A percentile compares a stretch with the other conserved stretches of the same genome.
These are phyloP conservation scores for Ascochyta viciae-villosae DNA, from an alignment of 2,329 filamentous ascomycete species.

Conservation along the genomic window DNA sequence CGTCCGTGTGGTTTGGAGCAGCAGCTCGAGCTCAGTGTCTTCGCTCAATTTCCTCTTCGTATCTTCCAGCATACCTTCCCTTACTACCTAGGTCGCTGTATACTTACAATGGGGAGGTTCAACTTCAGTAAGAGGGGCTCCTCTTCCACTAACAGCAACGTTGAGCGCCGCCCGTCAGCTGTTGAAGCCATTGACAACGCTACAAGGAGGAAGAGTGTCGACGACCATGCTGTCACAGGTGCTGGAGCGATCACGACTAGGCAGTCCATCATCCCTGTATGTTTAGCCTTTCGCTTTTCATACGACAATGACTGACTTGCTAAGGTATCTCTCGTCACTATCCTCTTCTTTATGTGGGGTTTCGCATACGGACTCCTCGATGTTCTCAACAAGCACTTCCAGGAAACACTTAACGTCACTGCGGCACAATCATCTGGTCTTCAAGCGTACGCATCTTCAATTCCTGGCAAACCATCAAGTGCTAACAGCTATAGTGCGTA, in stretches of 20 bases:
- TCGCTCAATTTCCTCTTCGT: not conserved
- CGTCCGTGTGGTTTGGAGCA: not conserved
- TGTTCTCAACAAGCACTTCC: slow-evolving; percentile 75
- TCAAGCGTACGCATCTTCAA: slow-evolving; percentile 66
- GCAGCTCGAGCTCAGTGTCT: slow-evolving; percentile 18
- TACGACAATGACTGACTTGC: not conserved
- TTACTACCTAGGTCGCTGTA: too few relatives aligned
- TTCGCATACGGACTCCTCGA: slow-evolving; percentile 87
- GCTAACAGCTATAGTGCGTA: slow-evolving; percentile 56
- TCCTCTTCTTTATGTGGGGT: slow-evolving; percentile 87
- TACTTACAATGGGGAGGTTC: slow-evolving; percentile 16
- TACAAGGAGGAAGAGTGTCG: slow-evolving; percentile 24
- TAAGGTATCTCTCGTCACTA: slow-evolving; percentile 65
- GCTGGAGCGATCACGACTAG: slow-evolving; percentile 54
- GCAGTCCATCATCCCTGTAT: slow-evolving; percentile 65
- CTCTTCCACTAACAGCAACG: slow-evolving; percentile 12
- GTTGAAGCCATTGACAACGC: slow-evolving; percentile 26
- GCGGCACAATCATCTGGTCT: slow-evolving; percentile 68
- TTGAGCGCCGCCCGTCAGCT: slow-evolving; percentile 28
- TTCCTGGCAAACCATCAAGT: slow-evolving; percentile 9
- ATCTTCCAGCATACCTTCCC: not conserved
- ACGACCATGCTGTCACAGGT: slow-evolving; percentile 32
- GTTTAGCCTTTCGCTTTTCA: not conserved
- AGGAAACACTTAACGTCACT: slow-evolving; percentile 66
- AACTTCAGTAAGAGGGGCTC: slow-evolving; percentile 17